Evolutionary conservation across 768 basidiomycete species (phyloP), one percentile per base, ranked within the genome.

Genomic region (Rhodotorula paludigena): DNA sequence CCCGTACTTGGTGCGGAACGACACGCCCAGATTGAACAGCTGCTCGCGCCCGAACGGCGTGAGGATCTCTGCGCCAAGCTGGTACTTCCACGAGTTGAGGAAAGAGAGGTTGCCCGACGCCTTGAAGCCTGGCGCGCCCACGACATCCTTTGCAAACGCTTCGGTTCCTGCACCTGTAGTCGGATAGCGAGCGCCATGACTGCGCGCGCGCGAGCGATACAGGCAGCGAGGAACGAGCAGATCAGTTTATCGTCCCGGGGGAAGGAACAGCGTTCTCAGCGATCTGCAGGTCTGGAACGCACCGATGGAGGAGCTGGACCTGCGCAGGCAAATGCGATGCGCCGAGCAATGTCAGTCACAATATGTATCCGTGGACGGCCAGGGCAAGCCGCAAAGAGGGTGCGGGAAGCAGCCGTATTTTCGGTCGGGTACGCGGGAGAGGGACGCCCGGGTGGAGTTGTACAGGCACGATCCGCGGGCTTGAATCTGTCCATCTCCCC

Each of bases 41-140:
- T 96, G 91, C 73, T 89, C 85, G 55, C 92, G 81, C 54, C 92
- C 91, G 68, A 93, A 93, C 1, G 91, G 89, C n/a, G 91, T 92
- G 66, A 93, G 80, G 39, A 83, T 73, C 76, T 96, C 92, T 80
- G 87, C 86, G 21, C 92, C 93, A 5, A 97, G 84, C 73, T 89
- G 89, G 78, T 91, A 93, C 76, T 83, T 42, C 91, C 92, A 96
- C 36, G 83, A 82, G 75, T 92, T 90, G 80, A 96, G 79, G 76
- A 94, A 96, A 0, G 81, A 76, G 23, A 94, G 78, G 6, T 83
- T 80, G 0, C 87, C 90, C 2, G 81, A 81, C 63, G 63, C 70
- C 42, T 64, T 61, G 80, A 79, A 84, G 82, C n/a, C 72, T 73
- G 6, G 85, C 82, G 61, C 88, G 81, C 18, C 81, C 2, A 45